Evolutionary conservation across 495 filamentous ascomycete genomes (phyloP), one percentile per base, ranked within the genome.

Genomic region (Lasiosphaeria hispida): DNA sequence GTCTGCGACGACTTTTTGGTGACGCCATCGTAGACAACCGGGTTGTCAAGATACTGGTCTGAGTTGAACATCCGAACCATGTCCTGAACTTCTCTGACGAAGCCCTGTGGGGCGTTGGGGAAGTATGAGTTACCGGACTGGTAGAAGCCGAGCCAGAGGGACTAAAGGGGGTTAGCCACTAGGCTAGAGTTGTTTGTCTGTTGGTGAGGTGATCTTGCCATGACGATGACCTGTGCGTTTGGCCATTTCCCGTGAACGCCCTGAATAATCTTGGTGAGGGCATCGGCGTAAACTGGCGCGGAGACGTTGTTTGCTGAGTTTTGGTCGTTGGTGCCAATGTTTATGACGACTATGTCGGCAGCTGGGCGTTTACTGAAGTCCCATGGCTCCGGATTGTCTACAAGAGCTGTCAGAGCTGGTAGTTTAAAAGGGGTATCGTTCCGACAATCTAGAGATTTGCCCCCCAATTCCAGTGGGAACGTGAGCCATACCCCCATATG

Each of bases 281-380:
- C 77, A 52, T 80, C 69, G 40, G 82, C 77, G 69, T 83, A 88
- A 0, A 76, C 69, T 4, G 67, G 60, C 2, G 72, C 68, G 3
- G 80, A 77, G 48, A 87, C 78, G 40, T 86, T 82, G 65, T 88
- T 88, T 13, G 69, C 68, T 0, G 73, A 57, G 56, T 85, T 85
- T 57, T 79, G 77, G 66, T 89, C 87, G 60, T 89, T 89, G 14
- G 84, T 87, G 23, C 85, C 86, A 40, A 89, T 74, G 61, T 87
- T 83, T 64, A 88, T 86, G 57, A 88, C 60, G 10, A 86, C 85
- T 8, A 90, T 72, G 60, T 88, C 85, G 4, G 85, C 84, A 1
- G 77, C 76, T n/a, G 76, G 80, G 13, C 83, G 80, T 34, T 77
- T 77, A 6, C 66, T 69, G 51, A 87, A 86, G 60, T 85, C 79